Base-by-base conservation (phyloP, 306 rosid species). In the Ziziphus jujuba region DNA sequence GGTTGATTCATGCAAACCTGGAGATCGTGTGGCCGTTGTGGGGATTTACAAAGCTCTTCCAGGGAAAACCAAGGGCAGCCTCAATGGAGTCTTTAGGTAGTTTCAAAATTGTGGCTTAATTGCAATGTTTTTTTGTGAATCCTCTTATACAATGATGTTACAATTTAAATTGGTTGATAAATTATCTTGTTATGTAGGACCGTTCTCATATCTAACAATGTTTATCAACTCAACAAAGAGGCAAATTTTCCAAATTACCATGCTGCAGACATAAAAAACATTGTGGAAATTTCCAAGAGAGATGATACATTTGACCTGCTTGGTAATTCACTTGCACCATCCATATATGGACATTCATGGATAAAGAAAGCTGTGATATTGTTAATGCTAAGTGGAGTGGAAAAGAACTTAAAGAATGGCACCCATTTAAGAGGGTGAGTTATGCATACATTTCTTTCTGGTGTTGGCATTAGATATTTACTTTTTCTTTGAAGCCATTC, bases 1-100 rank as follows among this genome's bases (percentile, higher is more conserved):
- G 38, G 97, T 90, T 82, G 99, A 90, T 81, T 72, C 88, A 61
- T 93, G 99, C 85, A 93, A 93, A 84, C 99, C 99, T 3, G 99
- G 99, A 82, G 99, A 93, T 35, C 97, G 99, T 38, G 97, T 93
- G 66, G 83, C 95, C 22, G 72, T 93, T 78, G 96, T 93, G 48
- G 99, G 99, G 65, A 65, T 82, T 66, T 93, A 93, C 73, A 93
- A 93, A 81, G 99, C 97, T 68, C 87, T 93, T 77, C 87, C 99
- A 16, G 96, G 97, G 38, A 88, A 82, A 79, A 90, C 77, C 77
- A 88, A 93, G 82, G 99, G 96, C 53, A 59, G 96, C 58, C 87
- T 93, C 60, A 93, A 90, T 82, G 99, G 99, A 65, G 96, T 93
- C 50, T 93, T 93, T 83, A 88, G 99, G 99, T 90, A 87, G 78